Base-by-base conservation (phyloP, 73 alveolate species). In the Diophrys appendiculata region DNA sequence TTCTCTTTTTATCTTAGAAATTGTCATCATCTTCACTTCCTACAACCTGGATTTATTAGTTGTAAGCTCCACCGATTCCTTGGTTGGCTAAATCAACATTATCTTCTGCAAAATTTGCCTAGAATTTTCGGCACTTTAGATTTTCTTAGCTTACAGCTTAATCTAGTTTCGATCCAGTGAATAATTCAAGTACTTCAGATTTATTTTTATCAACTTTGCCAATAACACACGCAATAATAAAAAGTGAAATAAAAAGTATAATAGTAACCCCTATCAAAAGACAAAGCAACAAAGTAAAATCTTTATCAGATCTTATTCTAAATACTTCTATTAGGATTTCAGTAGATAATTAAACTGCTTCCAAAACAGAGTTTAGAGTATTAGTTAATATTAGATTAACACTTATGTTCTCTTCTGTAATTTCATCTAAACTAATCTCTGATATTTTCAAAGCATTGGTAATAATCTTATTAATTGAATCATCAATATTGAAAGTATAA, bases 391-490 rank as follows among this genome's bases (percentile, higher is more conserved):
- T 64, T n/a, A 80, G 60, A 72, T 80, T 72, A 22, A 32, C 70
- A 0, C 77, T 28, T 0, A 69, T 43, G 52, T 80, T 30, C 14
- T 69, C 65, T 28, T 80, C 89, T 18, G 53, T 72, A 52, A 80
- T 25, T 22, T 71, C 64, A 24, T 25, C 23, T 31, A 80, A 27
- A 5, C 2, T 22, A 24, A 72, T 23, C 2, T 77, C 72, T 0
- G 80, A 56, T 28, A 80, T 72, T 54, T 56, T 70, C 34, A 31
- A 80, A 22, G 89, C 78, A 23, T 72, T 54, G 26, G 72, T 83
- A 18, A 80, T 83, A 23, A 80, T 33, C 64, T 80, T 83, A 82
- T 72, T 80, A 0, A 80, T 80, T 2, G 89, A 77, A 31, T 80
- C 89, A 82, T 83, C 70, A 18, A 80, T 80, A 23, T 82, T 27